phyloP scores from a whole-genome alignment of 2,329 filamentous ascomycete genomes.

The Sclerotinia borealis region DNA sequence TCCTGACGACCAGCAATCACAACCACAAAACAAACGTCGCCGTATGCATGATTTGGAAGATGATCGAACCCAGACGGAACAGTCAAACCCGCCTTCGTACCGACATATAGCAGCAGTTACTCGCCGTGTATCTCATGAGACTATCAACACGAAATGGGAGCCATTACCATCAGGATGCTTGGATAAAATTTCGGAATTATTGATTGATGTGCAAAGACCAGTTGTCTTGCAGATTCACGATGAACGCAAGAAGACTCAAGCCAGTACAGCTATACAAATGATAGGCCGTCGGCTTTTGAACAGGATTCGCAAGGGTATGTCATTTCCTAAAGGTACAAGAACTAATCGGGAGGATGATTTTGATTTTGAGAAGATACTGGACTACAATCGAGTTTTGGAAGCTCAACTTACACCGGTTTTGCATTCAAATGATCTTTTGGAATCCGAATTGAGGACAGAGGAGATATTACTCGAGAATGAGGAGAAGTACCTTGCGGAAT shows the following conservation, averaged over 20 bases:
- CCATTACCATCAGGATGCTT: constrained; percentile 50
- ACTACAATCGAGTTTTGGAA: constrained; percentile 51
- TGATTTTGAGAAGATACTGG: constrained; percentile 58
- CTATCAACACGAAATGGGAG: constrained; percentile 64
- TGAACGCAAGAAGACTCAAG: constrained; percentile 40
- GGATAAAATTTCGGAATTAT: constrained; percentile 47
- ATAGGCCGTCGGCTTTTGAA: constrained; percentile 50
- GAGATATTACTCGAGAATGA: constrained; percentile 51
- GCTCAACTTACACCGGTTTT: constrained; percentile 54
- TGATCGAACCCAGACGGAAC: constrained; percentile 3
- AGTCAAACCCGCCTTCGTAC: constrained; percentile 32
- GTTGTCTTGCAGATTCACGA: constrained; percentile 51
- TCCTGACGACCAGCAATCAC: background rate
- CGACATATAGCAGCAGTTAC: constrained; percentile 46
- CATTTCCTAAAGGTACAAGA: constrained; percentile 55
- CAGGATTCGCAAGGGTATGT: constrained; percentile 54
- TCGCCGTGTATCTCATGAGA: constrained; percentile 52
- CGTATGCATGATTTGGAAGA: constrained; percentile 6
- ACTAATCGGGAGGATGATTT: constrained; percentile 52
- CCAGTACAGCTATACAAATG: constrained; percentile 45
- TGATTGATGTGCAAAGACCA: constrained; percentile 54
- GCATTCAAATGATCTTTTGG: constrained; percentile 57
- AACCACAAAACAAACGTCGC: constrained; percentile 13
- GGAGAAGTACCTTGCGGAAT: constrained; percentile 42
- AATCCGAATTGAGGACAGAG: constrained; percentile 50